Conservation (phyloP, 768 basidiomycete genomes). For the Hygrophorus pudorinus region DNA sequence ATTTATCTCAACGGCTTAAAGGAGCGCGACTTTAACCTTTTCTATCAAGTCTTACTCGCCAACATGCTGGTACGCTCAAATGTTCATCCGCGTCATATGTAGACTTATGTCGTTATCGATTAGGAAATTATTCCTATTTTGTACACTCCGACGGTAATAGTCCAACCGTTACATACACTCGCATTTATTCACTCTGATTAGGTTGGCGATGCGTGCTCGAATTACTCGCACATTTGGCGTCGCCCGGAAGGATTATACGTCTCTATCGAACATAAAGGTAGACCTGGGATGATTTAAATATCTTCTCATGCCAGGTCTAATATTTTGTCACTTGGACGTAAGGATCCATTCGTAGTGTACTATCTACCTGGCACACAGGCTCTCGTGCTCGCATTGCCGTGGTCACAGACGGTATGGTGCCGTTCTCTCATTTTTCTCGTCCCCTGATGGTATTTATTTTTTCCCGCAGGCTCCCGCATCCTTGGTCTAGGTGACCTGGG, state of each 20-base stretch:
- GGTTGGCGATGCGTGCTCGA: slow-evolving; percentile 65
- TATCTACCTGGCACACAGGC: slow-evolving; percentile 39
- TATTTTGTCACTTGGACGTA: no score
- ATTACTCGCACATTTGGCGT: slow-evolving; percentile 63
- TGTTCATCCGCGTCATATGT: not conserved
- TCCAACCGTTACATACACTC: not conserved
- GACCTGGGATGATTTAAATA: slow-evolving; percentile 4
- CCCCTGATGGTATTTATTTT: slow-evolving; percentile 4
- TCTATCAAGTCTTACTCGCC: slow-evolving; percentile 52
- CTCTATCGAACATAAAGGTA: slow-evolving; percentile 57
- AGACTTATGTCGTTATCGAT: not conserved
- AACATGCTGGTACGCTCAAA: slow-evolving; percentile 34
- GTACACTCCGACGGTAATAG: slow-evolving; percentile 61
- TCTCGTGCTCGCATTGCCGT: slow-evolving; percentile 53
- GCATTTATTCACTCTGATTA: slow-evolving; percentile 7
- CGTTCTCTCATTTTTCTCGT: slow-evolving; percentile 14
- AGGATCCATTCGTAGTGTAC: slow-evolving; percentile 36
- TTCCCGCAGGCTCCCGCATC: slow-evolving; percentile 47
- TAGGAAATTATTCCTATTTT: slow-evolving; percentile 56
- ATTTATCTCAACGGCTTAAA: slow-evolving; percentile 61
- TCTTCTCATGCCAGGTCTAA: no score
- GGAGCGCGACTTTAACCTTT: slow-evolving; percentile 50
- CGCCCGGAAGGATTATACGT: slow-evolving; percentile 52
- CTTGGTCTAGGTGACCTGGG: slow-evolving; percentile 53
- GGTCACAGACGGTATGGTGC: slow-evolving; percentile 56